These are phyloP conservation scores for Pseudocercospora pini-densiflorae DNA, from an alignment of 2,329 filamentous ascomycete species.

Conservation along the genomic window DNA sequence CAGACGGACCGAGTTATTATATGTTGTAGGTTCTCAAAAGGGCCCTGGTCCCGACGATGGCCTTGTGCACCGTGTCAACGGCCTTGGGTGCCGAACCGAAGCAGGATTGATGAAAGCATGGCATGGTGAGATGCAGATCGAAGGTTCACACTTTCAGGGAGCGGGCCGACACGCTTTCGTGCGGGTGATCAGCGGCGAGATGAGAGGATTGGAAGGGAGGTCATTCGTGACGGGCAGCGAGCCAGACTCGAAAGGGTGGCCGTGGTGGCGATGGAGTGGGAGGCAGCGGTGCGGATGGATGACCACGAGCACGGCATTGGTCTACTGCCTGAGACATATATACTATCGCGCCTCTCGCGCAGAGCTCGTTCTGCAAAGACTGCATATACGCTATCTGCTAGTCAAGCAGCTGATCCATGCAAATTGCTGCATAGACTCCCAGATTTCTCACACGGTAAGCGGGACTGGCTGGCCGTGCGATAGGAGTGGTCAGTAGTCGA, in stretches of 20 bases:
- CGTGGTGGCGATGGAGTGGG: background rate
- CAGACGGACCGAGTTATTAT: background rate
- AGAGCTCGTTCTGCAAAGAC: background rate
- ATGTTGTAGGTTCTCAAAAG: background rate
- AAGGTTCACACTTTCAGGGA: conserved; percentile 1
- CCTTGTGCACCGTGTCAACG: background rate
- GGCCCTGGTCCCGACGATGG: background rate
- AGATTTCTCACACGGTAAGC: conserved; percentile 1
- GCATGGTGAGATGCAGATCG: conserved; percentile 4
- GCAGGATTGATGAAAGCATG: background rate
- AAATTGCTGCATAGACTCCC: conserved; percentile 3
- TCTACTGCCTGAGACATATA: conserved; percentile 6
- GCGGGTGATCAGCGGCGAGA: conserved; percentile 4
- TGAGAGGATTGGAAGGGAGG: background rate
- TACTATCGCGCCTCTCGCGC: conserved; percentile 1
- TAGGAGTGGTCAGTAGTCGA: background rate
- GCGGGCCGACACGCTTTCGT: conserved; percentile 7
- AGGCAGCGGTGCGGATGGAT: conserved; percentile 4
- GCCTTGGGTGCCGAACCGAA: background rate
- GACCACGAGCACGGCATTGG: conserved; percentile 3
- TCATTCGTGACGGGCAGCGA: background rate
- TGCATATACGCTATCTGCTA: conserved; percentile 10
- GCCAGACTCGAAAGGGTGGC: background rate
- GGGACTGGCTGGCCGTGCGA: background rate
- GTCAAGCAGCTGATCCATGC: conserved; percentile 13